These are phyloP conservation scores for Ogataea trehalophila DNA, from an alignment of 805 yeast species.

Conservation along the genomic window DNA sequence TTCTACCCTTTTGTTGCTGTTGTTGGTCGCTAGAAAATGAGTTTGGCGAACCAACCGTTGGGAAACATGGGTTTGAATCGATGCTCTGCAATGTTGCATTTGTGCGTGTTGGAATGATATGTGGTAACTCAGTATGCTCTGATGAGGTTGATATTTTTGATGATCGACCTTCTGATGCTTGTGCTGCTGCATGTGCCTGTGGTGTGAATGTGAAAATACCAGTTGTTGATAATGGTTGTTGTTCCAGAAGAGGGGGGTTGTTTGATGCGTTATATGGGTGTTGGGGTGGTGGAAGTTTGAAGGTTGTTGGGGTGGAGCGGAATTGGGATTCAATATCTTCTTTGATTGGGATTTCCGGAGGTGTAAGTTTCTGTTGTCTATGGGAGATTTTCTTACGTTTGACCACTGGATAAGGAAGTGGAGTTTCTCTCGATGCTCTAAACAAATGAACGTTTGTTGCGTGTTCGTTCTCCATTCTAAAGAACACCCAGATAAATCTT, in stretches of 20 bases:
- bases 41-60: too few relatives aligned
- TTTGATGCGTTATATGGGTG: neutral
- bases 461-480: slow-evolving; percentile 96
- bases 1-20: neutral
- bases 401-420: slow-evolving; percentile 68
- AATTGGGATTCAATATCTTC: neutral
- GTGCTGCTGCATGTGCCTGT: too few relatives aligned
- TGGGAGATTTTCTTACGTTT: slow-evolving; percentile 5
- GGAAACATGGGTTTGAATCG: too few relatives aligned
- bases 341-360: neutral
- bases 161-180: too few relatives aligned
- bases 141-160: too few relatives aligned
- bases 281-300: slow-evolving; percentile 4
- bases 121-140: too few relatives aligned
- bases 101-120: too few relatives aligned
- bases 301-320: neutral
- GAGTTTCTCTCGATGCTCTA: slow-evolving; percentile 83
- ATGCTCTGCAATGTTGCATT: too few relatives aligned
- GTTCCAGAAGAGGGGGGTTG: neutral
- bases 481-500: slow-evolving; percentile 83
- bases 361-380: neutral
- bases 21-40: neutral
- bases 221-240: neutral
- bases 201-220: too few relatives aligned
- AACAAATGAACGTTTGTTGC: slow-evolving; percentile 81